Evolutionary conservation across 768 basidiomycete species (phyloP).

Genomic region (Leccinum aurantiacum): DNA sequence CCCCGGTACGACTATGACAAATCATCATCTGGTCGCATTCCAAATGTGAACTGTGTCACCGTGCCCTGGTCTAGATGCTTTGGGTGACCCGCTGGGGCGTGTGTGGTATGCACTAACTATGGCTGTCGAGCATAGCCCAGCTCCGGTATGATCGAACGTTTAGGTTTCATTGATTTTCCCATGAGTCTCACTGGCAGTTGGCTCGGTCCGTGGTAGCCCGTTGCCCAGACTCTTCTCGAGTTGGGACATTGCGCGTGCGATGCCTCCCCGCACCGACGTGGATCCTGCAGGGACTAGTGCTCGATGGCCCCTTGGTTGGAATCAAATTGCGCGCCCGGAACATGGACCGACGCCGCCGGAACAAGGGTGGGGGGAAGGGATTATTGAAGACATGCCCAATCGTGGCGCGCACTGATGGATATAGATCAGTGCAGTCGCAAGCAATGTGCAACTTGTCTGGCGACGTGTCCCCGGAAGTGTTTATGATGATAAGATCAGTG

Average conservation of each 20-base stretch:
- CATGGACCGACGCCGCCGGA: conserved; percentile 19
- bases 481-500: conserved; percentile 1
- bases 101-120: conserved; percentile 18
- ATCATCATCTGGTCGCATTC: conserved; percentile 8
- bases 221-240: conserved; percentile 10
- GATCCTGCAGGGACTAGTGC: conserved; percentile 20
- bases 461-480: neutral
- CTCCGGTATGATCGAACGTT: conserved; percentile 33
- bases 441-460: neutral
- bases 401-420: conserved; percentile 16
- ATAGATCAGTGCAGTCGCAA: conserved; percentile 9
- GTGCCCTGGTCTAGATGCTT: conserved; percentile 9
- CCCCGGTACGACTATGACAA: conserved; percentile 14
- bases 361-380: conserved; percentile 3
- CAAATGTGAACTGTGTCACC: conserved; percentile 2
- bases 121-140: conserved; percentile 29
- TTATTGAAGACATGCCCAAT: conserved; percentile 6
- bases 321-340: conserved; percentile 1
- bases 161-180: conserved; percentile 15
- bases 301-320: neutral
- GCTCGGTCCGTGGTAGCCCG: conserved; percentile 14
- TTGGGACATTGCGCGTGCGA: conserved; percentile 10
- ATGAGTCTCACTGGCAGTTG: conserved; percentile 1
- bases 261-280: conserved; percentile 4
- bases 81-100: conserved; percentile 8